These are phyloP conservation scores for Acanthamoeba lenticulata DNA, from an alignment of 208 protist genomes.

Conservation along the genomic window DNA sequence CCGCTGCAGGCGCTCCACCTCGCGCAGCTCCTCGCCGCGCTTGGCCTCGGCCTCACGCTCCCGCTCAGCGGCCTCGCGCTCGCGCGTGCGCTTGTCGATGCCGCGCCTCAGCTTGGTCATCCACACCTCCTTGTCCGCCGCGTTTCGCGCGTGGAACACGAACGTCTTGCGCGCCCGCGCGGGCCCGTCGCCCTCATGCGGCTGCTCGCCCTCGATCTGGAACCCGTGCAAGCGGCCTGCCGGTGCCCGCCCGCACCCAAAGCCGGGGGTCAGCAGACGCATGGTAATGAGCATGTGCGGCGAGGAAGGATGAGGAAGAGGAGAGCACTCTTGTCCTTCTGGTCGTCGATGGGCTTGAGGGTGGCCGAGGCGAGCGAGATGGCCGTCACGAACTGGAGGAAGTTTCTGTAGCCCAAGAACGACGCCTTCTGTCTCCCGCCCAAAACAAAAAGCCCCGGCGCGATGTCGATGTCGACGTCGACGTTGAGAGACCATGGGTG, in stretches of 20 bases:
- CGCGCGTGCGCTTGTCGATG: conserved; percentile 4
- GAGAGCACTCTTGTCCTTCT: neutral
- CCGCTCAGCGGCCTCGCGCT: neutral
- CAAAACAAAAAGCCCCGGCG: no score
- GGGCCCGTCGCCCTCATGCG: neutral
- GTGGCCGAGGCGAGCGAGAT: neutral
- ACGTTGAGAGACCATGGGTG: no score
- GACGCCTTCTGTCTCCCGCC: conserved; percentile 48
- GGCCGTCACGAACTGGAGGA: conserved; percentile 1
- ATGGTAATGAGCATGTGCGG: no score
- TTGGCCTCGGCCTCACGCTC: neutral
- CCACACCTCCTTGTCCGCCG: conserved; percentile 25
- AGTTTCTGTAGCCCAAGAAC: conserved; percentile 11
- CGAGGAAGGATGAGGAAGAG: neutral
- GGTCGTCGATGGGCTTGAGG: conserved; percentile 6
- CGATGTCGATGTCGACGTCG: no score
- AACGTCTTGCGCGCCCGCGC: neutral
- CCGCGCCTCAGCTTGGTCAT: conserved; percentile 11
- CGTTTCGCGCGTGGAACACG: neutral
- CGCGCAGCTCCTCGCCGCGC: neutral
- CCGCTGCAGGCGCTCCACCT: conserved; percentile 13
- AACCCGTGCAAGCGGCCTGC: conserved; percentile 6
- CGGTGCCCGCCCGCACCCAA: neutral
- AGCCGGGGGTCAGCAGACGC: no score
- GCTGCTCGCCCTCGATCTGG: neutral